These are phyloP conservation scores for Pestalotiopsis sp. DNA, from an alignment of 2,329 filamentous ascomycete genomes.

Conservation along the genomic window DNA sequence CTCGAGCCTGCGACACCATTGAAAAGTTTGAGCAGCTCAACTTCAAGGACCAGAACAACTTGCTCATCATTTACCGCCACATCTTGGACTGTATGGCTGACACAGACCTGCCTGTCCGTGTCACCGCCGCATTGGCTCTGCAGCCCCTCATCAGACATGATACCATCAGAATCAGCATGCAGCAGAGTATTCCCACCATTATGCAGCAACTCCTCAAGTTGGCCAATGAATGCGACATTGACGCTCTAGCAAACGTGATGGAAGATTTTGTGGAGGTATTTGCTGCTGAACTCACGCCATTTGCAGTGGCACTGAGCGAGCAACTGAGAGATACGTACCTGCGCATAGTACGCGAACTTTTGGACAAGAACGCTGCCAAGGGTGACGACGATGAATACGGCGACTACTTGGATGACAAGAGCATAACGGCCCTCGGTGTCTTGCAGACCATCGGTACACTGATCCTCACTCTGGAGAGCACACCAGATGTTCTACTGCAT, in stretches of 20 bases:
- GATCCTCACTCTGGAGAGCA: slow-evolving; percentile 95
- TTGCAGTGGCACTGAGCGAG: slow-evolving; percentile 93
- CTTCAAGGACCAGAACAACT: slow-evolving; percentile 94
- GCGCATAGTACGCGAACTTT: slow-evolving; percentile 84
- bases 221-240: slow-evolving; percentile 96
- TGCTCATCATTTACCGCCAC: slow-evolving; percentile 93
- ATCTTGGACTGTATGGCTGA: slow-evolving; percentile 98
- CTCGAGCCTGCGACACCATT: slow-evolving; percentile 92
- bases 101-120: slow-evolving; percentile 85
- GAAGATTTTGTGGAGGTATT: slow-evolving; percentile 99
- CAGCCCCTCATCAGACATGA: slow-evolving; percentile 96
- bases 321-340: slow-evolving; percentile 96
- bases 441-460: slow-evolving; percentile 96
- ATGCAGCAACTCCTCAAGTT: slow-evolving; percentile 98
- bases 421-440: slow-evolving; percentile 93
- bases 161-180: slow-evolving; percentile 91
- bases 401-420: slow-evolving; percentile 96
- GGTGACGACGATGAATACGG: slow-evolving; percentile 77
- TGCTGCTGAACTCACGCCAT: slow-evolving; percentile 93
- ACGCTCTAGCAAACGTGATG: slow-evolving; percentile 97
- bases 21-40: slow-evolving; percentile 98
- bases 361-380: slow-evolving; percentile 82
- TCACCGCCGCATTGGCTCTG: slow-evolving; percentile 89
- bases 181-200: slow-evolving; percentile 95
- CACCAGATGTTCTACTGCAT: slow-evolving; percentile 89